These are phyloP conservation scores for Daldinia concentrica DNA, from an alignment of 495 filamentous ascomycete genomes.

Conservation along the genomic window DNA sequence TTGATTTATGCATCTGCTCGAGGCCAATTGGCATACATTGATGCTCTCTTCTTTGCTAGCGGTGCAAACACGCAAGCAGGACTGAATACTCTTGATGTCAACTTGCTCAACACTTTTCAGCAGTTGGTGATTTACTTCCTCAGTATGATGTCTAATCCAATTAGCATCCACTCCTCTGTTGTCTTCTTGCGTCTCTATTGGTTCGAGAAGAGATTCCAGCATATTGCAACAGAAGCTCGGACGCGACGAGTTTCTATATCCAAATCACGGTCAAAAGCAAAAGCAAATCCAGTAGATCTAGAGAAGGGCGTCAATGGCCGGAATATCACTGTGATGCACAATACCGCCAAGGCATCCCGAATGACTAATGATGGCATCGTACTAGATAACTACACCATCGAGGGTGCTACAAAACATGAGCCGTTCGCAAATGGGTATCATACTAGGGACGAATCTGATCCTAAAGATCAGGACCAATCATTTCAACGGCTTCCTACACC, in stretches of 20 bases:
- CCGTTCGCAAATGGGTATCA: slow-evolving; percentile 43
- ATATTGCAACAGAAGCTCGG: slow-evolving; percentile 66
- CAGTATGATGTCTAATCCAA: slow-evolving; percentile 82
- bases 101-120: slow-evolving; percentile 77
- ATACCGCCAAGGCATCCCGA: slow-evolving; percentile 51
- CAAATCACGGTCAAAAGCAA: slow-evolving; percentile 64
- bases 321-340: slow-evolving; percentile 77
- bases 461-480: slow-evolving; percentile 17
- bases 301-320: slow-evolving; percentile 77
- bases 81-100: slow-evolving; percentile 86
- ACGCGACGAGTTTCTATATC: slow-evolving; percentile 55
- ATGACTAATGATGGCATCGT: slow-evolving; percentile 60
- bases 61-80: slow-evolving; percentile 91
- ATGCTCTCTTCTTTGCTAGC: slow-evolving; percentile 85
- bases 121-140: slow-evolving; percentile 77
- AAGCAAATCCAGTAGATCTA: slow-evolving; percentile 62
- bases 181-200: slow-evolving; percentile 94
- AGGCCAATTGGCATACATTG: slow-evolving; percentile 75
- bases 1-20: slow-evolving; percentile 69
- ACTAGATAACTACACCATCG: slow-evolving; percentile 45
- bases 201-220: slow-evolving; percentile 94
- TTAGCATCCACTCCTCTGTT: slow-evolving; percentile 86
- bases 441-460: slow-evolving; percentile 36
- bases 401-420: slow-evolving; percentile 25
- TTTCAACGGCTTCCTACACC: slow-evolving; percentile 28